These are phyloP conservation scores for Eucalyptus guilfoylei DNA, from an alignment of 345 rosid genomes.

Conservation along the genomic window DNA sequence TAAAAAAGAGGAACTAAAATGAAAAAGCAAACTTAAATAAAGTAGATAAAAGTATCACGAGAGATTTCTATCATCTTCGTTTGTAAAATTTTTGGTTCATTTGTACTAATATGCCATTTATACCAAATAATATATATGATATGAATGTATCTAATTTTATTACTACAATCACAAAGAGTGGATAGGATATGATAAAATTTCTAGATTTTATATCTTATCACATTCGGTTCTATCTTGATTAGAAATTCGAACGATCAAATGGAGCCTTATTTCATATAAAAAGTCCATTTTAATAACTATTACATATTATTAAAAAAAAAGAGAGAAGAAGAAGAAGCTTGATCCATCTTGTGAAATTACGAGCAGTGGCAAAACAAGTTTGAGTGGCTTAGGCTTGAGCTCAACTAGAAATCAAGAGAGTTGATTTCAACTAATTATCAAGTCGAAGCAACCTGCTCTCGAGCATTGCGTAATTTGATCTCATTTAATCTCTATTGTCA, in stretches of 20 bases:
- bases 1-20: no score
- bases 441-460: background rate
- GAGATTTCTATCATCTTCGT: accelerated
- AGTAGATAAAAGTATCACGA: no score
- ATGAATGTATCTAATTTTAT: accelerated
- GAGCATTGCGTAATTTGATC: background rate
- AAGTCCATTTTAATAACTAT: accelerated
- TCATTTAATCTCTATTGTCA: background rate
- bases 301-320: background rate
- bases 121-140: no score
- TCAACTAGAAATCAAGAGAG: background rate
- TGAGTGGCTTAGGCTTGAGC: background rate
- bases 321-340: background rate
- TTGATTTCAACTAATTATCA: background rate
- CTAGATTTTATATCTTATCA: accelerated
- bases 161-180: accelerated
- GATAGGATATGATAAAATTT: accelerated
- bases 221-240: accelerated
- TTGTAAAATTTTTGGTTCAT: no score
- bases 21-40: accelerated
- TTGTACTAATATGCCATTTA: no score
- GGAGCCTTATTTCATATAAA: background rate
- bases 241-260: no score
- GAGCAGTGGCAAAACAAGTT: accelerated
- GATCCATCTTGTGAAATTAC: background rate